These are phyloP conservation scores for Serendipita sp. DNA, from an alignment of 768 basidiomycete genomes.

Conservation along the genomic window DNA sequence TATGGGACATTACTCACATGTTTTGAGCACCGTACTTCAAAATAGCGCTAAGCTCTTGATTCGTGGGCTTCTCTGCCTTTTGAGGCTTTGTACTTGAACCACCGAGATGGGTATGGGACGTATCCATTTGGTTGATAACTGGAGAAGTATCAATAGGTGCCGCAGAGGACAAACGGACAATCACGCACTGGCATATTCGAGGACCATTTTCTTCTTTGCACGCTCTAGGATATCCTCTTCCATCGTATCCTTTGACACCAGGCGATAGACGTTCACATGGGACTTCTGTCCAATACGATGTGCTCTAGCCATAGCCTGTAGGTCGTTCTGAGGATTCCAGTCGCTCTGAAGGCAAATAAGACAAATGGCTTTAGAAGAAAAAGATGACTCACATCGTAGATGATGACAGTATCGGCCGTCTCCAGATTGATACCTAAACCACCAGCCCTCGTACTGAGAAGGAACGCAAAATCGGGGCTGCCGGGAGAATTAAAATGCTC, in stretches of 20 bases:
- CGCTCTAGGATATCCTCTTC: constrained; percentile 97
- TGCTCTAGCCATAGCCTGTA: constrained; percentile 98
- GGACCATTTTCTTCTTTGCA: constrained; percentile 98
- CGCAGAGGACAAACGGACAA: background rate
- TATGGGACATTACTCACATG: constrained; percentile 38
- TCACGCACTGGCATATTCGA: constrained; percentile 93
- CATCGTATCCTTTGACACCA: constrained; percentile 98
- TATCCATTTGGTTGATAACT: constrained; percentile 99
- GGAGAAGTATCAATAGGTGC: constrained; percentile 5
- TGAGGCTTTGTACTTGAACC: constrained; percentile 36
- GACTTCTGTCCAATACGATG: constrained; percentile 98
- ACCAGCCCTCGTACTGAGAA: constrained; percentile 91
- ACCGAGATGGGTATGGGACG: constrained; percentile 88
- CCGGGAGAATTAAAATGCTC: constrained; percentile 91
- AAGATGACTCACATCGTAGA: constrained; percentile 69
- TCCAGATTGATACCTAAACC: constrained; percentile 97
- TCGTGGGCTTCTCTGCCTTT: constrained; percentile 76
- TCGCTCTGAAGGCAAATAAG: constrained; percentile 45
- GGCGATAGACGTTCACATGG: constrained; percentile 95
- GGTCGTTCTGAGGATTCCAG: constrained; percentile 96
- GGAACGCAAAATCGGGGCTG: constrained; percentile 90
- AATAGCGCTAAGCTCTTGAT: constrained; percentile 93
- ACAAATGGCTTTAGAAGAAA: background rate
- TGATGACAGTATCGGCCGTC: constrained; percentile 97
- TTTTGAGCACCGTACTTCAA: constrained; percentile 98